A percentile compares a stretch with the other conserved stretches of the same genome.
phyloP scores from a whole-genome alignment of 768 basidiomycete species.

The Nidula microcarpa region DNA sequence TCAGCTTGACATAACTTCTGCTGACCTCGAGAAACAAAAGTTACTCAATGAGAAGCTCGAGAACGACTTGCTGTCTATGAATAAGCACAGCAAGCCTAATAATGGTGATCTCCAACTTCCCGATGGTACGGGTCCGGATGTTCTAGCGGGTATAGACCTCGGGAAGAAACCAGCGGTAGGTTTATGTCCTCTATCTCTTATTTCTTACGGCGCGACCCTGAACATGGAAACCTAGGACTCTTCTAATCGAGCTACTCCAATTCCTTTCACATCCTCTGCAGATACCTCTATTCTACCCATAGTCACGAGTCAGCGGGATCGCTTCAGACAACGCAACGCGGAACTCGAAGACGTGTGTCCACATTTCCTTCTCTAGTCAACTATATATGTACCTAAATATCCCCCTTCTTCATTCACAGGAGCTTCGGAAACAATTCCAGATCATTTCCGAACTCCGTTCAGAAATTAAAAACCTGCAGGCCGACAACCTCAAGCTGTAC shows the following conservation, averaged over 20 bases:
- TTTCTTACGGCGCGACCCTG: neutral
- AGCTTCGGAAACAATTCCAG: constrained; percentile 93
- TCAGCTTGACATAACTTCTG: constrained; percentile 52
- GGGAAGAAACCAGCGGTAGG: constrained; percentile 51
- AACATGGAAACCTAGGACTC: constrained; percentile 14
- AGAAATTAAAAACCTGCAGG: constrained; percentile 89
- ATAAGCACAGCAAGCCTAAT: constrained; percentile 48
- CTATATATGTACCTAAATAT: neutral
- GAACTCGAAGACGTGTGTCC: constrained; percentile 86
- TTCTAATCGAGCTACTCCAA: constrained; percentile 53
- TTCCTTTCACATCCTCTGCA: constrained; percentile 69
- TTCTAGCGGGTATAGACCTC: constrained; percentile 71
- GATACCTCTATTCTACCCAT: constrained; percentile 98
- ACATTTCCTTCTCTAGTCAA: neutral
- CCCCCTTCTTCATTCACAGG: constrained; percentile 39
- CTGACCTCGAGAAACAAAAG: constrained; percentile 76
- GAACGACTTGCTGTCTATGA: constrained; percentile 82
- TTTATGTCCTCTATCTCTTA: constrained; percentile 2
- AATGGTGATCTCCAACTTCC: constrained; percentile 26
- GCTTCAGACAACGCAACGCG: constrained; percentile 96
- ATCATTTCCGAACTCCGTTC: constrained; percentile 89
- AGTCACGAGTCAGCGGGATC: constrained; percentile 93
- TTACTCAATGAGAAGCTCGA: constrained; percentile 87
- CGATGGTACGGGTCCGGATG: constrained; percentile 38
- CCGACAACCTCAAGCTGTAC: constrained; percentile 96